These are phyloP conservation scores for Letharia columbiana DNA, from an alignment of 495 filamentous ascomycete genomes.

Conservation along the genomic window DNA sequence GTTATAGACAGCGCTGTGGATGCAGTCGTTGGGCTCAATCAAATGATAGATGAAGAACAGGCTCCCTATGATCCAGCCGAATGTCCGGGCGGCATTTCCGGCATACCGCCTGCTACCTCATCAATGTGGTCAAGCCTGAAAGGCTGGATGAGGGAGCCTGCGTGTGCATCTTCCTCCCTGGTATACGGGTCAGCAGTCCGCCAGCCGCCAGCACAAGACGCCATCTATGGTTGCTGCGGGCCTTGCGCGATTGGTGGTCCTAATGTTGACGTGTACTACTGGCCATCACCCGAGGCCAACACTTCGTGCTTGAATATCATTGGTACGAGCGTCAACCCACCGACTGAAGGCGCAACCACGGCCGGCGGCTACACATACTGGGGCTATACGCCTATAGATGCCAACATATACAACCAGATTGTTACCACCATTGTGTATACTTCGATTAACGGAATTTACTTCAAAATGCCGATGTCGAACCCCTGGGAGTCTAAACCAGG, in stretches of 20 bases:
- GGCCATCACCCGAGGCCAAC: slow-evolving; percentile 13
- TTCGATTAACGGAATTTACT: slow-evolving; percentile 15
- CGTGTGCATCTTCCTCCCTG: too few relatives aligned
- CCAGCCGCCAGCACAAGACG: too few relatives aligned
- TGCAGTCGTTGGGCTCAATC: too few relatives aligned
- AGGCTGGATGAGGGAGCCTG: too few relatives aligned
- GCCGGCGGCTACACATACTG: not conserved
- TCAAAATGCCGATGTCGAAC: slow-evolving; percentile 14
- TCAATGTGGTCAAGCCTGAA: too few relatives aligned
- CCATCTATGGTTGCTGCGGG: too few relatives aligned
- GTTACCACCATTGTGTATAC: slow-evolving; percentile 15
- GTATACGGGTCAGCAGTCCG: too few relatives aligned
- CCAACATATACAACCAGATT: not conserved
- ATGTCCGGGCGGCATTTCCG: too few relatives aligned
- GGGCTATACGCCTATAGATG: not conserved
- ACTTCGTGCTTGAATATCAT: slow-evolving; percentile 18
- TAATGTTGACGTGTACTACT: slow-evolving; percentile 21
- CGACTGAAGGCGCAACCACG: not conserved
- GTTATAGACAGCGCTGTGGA: too few relatives aligned
- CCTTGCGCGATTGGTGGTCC: not conserved
- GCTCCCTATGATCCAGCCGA: too few relatives aligned
- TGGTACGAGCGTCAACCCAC: not conserved
- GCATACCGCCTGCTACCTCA: too few relatives aligned
- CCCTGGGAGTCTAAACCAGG: not conserved
- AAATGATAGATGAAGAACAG: too few relatives aligned